Evolutionary conservation across 2,329 filamentous ascomycete species (phyloP).

Genomic region (Apiospora koreana): DNA sequence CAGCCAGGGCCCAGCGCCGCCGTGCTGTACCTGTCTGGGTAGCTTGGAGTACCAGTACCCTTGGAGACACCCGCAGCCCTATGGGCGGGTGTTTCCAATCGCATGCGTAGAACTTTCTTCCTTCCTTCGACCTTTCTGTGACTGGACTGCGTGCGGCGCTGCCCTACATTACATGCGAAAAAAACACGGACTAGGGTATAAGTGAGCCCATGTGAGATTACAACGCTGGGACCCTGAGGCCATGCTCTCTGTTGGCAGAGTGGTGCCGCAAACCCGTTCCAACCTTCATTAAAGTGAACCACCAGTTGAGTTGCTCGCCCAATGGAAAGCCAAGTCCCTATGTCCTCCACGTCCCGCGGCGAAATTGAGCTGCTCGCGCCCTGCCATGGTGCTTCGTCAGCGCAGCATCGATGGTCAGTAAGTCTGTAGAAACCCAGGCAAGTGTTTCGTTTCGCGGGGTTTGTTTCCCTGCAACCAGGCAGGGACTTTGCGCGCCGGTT

Average conservation of each 20-base stretch:
- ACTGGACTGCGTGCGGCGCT: neutral
- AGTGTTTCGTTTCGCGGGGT: neutral
- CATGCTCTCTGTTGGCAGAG: neutral
- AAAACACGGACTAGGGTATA: neutral
- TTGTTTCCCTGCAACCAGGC: neutral
- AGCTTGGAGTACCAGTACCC: slow-evolving; percentile 2
- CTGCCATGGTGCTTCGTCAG: neutral
- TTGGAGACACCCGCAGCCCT: neutral
- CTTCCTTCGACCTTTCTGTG: no score
- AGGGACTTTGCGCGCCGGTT: neutral
- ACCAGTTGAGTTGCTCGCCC: neutral
- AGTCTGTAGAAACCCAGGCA: neutral
- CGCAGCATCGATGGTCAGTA: neutral
- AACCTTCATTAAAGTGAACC: neutral
- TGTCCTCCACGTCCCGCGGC: neutral
- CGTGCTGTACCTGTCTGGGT: neutral
- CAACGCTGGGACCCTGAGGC: neutral
- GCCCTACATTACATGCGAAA: neutral
- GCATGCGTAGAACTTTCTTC: neutral
- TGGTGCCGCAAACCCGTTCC: neutral
- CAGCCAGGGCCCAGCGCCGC: neutral
- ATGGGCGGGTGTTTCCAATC: neutral
- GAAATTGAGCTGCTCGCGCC: neutral
- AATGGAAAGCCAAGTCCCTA: neutral
- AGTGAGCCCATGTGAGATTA: neutral